Percentiles rank a stretch among this genome's conserved stretches.
phyloP scores from a whole-genome alignment of 768 basidiomycete species.

The Amylocystis lapponica region DNA sequence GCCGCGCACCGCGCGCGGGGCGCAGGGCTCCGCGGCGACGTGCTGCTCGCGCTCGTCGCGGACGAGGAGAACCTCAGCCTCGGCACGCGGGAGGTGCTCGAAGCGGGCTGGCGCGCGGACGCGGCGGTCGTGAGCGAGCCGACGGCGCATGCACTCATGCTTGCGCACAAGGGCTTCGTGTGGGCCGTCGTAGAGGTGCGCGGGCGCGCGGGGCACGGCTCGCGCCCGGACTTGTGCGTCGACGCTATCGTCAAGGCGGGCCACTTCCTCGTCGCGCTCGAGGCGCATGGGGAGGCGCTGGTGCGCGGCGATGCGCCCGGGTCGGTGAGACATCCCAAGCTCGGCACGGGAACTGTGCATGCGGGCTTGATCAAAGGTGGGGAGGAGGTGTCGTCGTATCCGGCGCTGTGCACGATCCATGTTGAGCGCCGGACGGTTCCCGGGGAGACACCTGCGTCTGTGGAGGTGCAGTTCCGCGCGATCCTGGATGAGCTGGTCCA shows the following conservation, averaged over 20 bases:
- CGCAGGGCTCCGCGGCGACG: not conserved
- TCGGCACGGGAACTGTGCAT: slow-evolving; percentile 1
- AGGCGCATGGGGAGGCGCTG: not conserved
- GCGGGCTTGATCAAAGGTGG: slow-evolving; percentile 4
- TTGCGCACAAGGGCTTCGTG: slow-evolving; percentile 6
- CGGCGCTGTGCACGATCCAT: slow-evolving; percentile 2
- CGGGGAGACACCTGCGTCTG: not conserved
- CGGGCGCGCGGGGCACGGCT: slow-evolving; percentile 4
- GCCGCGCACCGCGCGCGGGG: slow-evolving; percentile 1
- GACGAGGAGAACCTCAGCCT: slow-evolving; percentile 5
- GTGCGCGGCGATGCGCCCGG: not conserved
- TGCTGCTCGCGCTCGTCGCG: slow-evolving; percentile 2
- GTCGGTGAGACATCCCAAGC: not conserved
- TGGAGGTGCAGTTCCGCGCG: not conserved
- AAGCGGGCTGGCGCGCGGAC: slow-evolving; percentile 3
- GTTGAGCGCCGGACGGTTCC: slow-evolving; percentile 4
- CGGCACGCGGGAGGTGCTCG: slow-evolving; percentile 1
- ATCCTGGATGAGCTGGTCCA: not conserved
- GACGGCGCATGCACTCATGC: slow-evolving; percentile 1
- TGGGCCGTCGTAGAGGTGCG: slow-evolving; percentile 1
- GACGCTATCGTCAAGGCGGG: slow-evolving; percentile 5
- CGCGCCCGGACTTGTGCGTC: slow-evolving; percentile 1
- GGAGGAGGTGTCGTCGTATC: slow-evolving; percentile 4
- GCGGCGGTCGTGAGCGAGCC: slow-evolving; percentile 4
- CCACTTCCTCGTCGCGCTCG: slow-evolving; percentile 5